phyloP scores from a whole-genome alignment of 2,329 filamentous ascomycete species.

The Trichophaea hybrida region DNA sequence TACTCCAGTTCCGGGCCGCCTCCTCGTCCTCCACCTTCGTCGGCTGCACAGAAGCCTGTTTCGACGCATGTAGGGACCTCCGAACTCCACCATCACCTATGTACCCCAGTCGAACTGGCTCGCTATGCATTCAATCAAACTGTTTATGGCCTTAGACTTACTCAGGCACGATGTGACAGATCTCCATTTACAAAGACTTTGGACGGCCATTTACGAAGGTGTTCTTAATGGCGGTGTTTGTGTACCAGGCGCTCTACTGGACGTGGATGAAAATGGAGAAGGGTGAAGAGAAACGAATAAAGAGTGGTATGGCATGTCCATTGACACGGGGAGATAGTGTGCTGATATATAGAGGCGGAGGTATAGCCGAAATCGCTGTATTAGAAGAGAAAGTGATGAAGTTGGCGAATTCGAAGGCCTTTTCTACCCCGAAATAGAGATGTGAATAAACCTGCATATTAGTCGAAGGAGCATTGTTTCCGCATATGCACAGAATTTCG shows the following conservation, averaged over 20 bases:
- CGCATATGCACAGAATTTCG: too few relatives aligned
- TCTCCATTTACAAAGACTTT: slow-evolving; percentile 60
- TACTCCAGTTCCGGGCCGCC: neutral
- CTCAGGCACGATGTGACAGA: slow-evolving; percentile 31
- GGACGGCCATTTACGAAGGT: slow-evolving; percentile 59
- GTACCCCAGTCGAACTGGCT: neutral
- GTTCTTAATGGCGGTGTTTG: slow-evolving; percentile 58
- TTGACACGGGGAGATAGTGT: too few relatives aligned
- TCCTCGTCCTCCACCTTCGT: neutral
- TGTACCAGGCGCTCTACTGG: slow-evolving; percentile 65
- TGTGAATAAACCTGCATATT: too few relatives aligned
- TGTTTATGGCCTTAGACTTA: neutral
- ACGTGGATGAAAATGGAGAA: slow-evolving; percentile 60
- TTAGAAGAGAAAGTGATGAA: too few relatives aligned
- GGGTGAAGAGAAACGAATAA: slow-evolving; percentile 49
- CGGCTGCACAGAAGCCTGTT: slow-evolving; percentile 5
- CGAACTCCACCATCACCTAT: neutral
- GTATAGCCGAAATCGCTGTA: too few relatives aligned
- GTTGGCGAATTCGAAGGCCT: too few relatives aligned
- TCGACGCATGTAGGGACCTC: neutral
- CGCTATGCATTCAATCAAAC: neutral
- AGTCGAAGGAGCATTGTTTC: too few relatives aligned
- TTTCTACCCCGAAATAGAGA: too few relatives aligned
- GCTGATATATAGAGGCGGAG: too few relatives aligned
- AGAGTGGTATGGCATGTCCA: slow-evolving; percentile 36